Evolutionary conservation across 1,284 basidiomycete genomes (phyloP).

Genomic region (Cryptococcus sp.): DNA sequence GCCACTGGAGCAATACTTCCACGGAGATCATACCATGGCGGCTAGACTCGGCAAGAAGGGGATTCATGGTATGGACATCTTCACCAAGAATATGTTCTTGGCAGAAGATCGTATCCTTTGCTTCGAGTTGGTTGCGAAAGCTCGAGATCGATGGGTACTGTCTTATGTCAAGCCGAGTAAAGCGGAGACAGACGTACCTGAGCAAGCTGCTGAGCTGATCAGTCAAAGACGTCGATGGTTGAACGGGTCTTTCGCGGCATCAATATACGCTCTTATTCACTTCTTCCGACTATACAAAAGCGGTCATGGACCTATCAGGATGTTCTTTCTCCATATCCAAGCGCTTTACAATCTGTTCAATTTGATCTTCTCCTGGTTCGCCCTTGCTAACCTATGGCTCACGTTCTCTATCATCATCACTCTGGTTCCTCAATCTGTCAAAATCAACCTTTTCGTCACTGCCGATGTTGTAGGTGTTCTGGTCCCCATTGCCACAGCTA

Average conservation of each 20-base stretch:
- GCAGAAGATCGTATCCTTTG: constrained; percentile 94
- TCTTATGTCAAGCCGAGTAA: constrained; percentile 94
- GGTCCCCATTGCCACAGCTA: not conserved
- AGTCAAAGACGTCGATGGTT: constrained; percentile 91
- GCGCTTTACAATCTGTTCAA: constrained; percentile 61
- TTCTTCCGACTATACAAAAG: constrained; percentile 88
- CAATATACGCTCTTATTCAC: constrained; percentile 89
- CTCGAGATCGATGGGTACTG: constrained; percentile 76
- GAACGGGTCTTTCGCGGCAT: constrained; percentile 95
- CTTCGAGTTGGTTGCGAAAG: constrained; percentile 93
- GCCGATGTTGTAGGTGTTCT: constrained; percentile 54
- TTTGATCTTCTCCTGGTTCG: constrained; percentile 84
- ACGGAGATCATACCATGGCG: constrained; percentile 91
- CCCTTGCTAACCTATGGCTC: constrained; percentile 88
- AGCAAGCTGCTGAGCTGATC: constrained; percentile 83
- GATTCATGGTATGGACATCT: constrained; percentile 96
- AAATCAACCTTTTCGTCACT: constrained; percentile 67
- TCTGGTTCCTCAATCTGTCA: constrained; percentile 58
- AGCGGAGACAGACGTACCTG: constrained; percentile 62
- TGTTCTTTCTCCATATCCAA: constrained; percentile 94
- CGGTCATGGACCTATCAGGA: constrained; percentile 68
- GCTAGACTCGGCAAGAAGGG: constrained; percentile 89
- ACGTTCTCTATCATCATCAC: constrained; percentile 96
- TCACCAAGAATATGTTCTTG: constrained; percentile 78
- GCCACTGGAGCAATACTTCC: constrained; percentile 95